Percentiles rank a stretch among this genome's conserved stretches.
Conservation (phyloP, 2,329 filamentous ascomycete genomes). For the Biscogniauxia mediterranea region DNA sequence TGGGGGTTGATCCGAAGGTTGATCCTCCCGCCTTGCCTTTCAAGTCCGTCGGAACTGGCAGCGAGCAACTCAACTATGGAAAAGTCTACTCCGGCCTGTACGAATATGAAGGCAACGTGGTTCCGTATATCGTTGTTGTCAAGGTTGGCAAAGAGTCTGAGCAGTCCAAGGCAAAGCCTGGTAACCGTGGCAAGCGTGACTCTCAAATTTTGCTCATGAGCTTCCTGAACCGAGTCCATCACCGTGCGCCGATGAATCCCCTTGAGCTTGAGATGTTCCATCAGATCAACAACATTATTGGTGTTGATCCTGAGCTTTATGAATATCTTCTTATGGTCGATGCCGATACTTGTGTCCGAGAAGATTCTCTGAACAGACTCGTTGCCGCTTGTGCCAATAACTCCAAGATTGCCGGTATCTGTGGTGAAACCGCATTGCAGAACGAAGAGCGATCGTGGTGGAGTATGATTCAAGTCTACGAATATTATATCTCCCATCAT, state of each 20-base stretch:
- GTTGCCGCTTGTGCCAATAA: constrained; percentile 93
- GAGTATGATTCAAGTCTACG: constrained; percentile 99
- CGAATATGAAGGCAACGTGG: constrained; percentile 95
- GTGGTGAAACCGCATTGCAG: constrained; percentile 92
- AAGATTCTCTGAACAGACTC: constrained; percentile 88
- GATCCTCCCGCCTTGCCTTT: constrained; percentile 93
- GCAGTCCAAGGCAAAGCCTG: constrained; percentile 84
- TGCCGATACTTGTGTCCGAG: constrained; percentile 89
- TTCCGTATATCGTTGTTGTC: constrained; percentile 92
- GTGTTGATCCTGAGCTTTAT: constrained; percentile 94
- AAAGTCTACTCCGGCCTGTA: constrained; percentile 98
- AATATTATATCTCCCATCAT: constrained; percentile 99
- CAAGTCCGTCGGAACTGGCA: constrained; percentile 85
- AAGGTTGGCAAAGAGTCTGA: constrained; percentile 98
- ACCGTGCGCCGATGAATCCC: constrained; percentile 90
- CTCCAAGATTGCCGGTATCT: constrained; percentile 94
- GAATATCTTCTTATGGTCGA: constrained; percentile 98
- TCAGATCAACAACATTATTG: constrained; percentile 98
- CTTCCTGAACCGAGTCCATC: constrained; percentile 97
- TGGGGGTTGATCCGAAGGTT: constrained; percentile 94
- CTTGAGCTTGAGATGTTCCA: constrained; percentile 98
- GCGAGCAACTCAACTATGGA: constrained; percentile 93
- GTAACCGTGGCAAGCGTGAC: constrained; percentile 97
- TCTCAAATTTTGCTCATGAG: constrained; percentile 94
- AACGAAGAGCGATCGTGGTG: constrained; percentile 96